A percentile compares a stretch with the other conserved stretches of the same genome.
phyloP scores from a whole-genome alignment of 345 rosid genomes.

The Eucalyptus pauciflora region DNA sequence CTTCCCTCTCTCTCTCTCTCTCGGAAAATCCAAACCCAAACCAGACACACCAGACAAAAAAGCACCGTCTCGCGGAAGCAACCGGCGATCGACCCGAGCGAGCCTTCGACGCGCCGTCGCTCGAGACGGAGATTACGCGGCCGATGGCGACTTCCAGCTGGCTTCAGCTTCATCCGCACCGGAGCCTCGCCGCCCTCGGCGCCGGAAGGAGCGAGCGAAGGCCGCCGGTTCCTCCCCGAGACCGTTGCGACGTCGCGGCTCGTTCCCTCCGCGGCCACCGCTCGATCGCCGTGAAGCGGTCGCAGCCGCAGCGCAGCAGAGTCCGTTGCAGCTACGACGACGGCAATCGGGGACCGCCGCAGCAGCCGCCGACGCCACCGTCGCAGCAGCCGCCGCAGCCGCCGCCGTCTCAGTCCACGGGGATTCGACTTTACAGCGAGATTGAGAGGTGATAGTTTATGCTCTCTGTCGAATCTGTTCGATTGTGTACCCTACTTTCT shows the following conservation, averaged over 20 bases:
- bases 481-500: background rate
- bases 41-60: background rate
- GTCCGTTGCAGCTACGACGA: constrained; percentile 28
- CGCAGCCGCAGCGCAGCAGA: background rate
- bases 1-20: background rate
- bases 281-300: background rate
- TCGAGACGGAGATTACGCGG: background rate
- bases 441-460: constrained; percentile 54
- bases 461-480: background rate
- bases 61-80: background rate
- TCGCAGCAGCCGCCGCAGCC: background rate
- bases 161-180: background rate
- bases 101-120: background rate
- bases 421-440: constrained; percentile 67
- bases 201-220: background rate
- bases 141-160: background rate
- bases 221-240: background rate
- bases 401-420: constrained; percentile 37
- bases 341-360: background rate
- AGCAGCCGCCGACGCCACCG: constrained; percentile 6
- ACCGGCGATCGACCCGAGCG: background rate
- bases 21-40: background rate
- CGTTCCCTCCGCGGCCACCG: background rate
- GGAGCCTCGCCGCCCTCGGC: background rate
- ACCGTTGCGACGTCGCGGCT: background rate